phyloP scores from a whole-genome alignment of 139 green algal species.

The Chlamydomonas sphaeroides region DNA sequence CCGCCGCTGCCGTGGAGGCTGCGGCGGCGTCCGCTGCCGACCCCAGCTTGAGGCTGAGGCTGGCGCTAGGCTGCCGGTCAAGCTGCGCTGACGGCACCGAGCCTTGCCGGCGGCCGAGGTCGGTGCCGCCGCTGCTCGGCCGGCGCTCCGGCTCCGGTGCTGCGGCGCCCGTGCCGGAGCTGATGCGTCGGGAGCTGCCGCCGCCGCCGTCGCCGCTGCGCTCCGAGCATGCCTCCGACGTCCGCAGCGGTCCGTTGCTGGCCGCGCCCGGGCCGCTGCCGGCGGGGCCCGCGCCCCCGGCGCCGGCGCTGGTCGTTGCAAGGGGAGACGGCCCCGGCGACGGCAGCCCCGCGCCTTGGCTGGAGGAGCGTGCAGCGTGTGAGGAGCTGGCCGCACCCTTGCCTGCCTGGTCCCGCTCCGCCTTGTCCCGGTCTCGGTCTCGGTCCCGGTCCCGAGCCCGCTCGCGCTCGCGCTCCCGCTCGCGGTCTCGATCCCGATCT shows the following conservation, averaged over 20 bases:
- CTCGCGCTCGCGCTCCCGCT: neutral
- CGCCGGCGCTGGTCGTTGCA: too few species aligned
- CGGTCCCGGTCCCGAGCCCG: neutral
- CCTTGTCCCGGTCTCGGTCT: neutral
- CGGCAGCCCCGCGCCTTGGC: neutral
- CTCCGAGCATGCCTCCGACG: too few species aligned
- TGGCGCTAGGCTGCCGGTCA: slow-evolving; percentile 2
- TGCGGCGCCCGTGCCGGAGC: neutral
- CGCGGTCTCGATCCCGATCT: neutral
- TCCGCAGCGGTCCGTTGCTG: too few species aligned
- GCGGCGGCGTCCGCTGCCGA: neutral
- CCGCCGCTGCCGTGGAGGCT: too few species aligned
- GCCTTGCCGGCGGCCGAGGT: neutral
- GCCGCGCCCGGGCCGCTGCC: too few species aligned
- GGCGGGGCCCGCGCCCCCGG: too few species aligned
- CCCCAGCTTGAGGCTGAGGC: neutral
- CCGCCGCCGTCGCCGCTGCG: neutral
- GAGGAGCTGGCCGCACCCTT: neutral
- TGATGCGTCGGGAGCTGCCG: neutral
- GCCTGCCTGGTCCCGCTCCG: too few species aligned
- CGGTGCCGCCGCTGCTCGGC: neutral
- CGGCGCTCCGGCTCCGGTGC: neutral
- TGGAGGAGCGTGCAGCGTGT: neutral
- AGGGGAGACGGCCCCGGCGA: slow-evolving; percentile 2
- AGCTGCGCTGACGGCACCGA: neutral